phyloP scores from a whole-genome alignment of 768 basidiomycete genomes.

The Phaeotremella skinneri region DNA sequence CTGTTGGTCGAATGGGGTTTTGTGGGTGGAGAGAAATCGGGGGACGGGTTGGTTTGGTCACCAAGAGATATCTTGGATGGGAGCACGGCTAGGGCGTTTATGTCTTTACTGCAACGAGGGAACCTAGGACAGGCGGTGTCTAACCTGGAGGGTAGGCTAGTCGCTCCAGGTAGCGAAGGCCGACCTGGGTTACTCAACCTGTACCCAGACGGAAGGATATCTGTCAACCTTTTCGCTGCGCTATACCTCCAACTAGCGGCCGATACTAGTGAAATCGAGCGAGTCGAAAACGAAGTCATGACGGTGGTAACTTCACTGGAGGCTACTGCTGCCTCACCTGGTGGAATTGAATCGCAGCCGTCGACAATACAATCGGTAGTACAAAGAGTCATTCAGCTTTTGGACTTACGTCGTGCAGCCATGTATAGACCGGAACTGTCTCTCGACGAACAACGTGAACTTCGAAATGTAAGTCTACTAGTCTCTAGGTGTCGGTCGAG shows the following conservation, averaged over 20 bases:
- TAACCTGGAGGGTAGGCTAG: neutral
- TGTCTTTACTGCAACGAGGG: neutral
- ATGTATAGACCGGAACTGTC: neutral
- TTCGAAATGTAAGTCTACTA: neutral
- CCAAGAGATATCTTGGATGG: neutral
- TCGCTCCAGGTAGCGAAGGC: neutral
- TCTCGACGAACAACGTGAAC: neutral
- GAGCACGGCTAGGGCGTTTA: neutral
- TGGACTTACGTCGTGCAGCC: neutral
- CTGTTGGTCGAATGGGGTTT: slow-evolving; percentile 39
- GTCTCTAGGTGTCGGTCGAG: neutral
- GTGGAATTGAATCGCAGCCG: too few relatives aligned
- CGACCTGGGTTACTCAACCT: slow-evolving; percentile 6
- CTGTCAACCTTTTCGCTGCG: slow-evolving; percentile 8
- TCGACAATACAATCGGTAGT: neutral
- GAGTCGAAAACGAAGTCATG: neutral
- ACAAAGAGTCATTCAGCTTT: neutral
- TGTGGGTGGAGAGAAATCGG: slow-evolving; percentile 19
- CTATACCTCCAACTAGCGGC: neutral
- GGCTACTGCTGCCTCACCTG: too few relatives aligned
- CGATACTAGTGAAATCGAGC: neutral
- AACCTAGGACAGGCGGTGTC: neutral
- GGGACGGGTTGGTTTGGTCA: slow-evolving; percentile 19
- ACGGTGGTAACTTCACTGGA: too few relatives aligned
- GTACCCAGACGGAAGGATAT: neutral